phyloP scores from a whole-genome alignment of 768 basidiomycete species.

The Fibroporia radiculosa region DNA sequence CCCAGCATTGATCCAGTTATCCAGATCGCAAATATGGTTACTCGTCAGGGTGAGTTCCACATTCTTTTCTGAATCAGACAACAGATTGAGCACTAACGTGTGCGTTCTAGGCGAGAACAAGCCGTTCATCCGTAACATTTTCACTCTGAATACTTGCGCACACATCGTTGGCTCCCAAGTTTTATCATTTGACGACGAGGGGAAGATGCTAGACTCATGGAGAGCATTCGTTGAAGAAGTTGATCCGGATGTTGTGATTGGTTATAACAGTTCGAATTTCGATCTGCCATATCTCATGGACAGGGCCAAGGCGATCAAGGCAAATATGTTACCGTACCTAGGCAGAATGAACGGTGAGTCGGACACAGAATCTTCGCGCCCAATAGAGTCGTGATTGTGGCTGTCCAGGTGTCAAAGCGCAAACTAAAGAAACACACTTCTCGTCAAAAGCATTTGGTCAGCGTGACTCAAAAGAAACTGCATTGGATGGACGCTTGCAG shows the following conservation, averaged over 20 bases:
- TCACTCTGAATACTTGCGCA: conserved; percentile 90
- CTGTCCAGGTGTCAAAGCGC: conserved; percentile 57
- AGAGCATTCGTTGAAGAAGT: conserved; percentile 81
- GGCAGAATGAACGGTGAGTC: conserved; percentile 58
- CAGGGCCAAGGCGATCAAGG: conserved; percentile 77
- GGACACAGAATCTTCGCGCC: neutral
- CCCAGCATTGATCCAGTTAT: conserved; percentile 88
- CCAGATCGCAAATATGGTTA: conserved; percentile 99
- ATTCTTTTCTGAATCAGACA: neutral
- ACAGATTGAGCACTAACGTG: neutral
- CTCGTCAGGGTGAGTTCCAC: conserved; percentile 71
- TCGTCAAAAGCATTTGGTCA: conserved; percentile 97
- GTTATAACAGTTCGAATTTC: conserved; percentile 92
- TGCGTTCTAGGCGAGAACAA: conserved; percentile 65
- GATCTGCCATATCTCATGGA: conserved; percentile 97
- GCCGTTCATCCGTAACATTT: conserved; percentile 94
- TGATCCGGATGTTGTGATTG: conserved; percentile 94
- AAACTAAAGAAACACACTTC: conserved; percentile 91
- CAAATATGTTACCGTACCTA: conserved; percentile 21
- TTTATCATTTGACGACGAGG: conserved; percentile 71
- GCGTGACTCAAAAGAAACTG: conserved; percentile 91
- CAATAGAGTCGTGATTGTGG: neutral
- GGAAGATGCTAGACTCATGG: conserved; percentile 74
- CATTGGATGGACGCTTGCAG: conserved; percentile 87
- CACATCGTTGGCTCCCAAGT: conserved; percentile 99